Evolutionary conservation across 1,284 basidiomycete species (phyloP), one percentile per base, ranked within the genome.

Genomic region (Uromyces viciae-fabae): DNA sequence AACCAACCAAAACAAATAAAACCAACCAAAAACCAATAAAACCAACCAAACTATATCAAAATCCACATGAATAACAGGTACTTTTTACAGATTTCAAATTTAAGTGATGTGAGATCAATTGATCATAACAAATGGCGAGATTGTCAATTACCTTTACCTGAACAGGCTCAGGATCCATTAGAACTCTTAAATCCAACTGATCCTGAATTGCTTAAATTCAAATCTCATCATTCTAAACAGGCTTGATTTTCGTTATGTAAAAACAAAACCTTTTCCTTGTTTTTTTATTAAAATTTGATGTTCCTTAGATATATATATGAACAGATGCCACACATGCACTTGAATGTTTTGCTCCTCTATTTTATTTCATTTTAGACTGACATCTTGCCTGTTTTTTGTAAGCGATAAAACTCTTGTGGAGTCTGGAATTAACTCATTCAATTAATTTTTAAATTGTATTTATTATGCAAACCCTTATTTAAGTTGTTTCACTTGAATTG

Each of bases 121-220:
- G 80, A 75, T 42, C 80, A 77, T 52, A 68, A 66, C 43, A 62
- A 81, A 62, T 81, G 75, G 75, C 52, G 38, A 8, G 66, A 77
- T 52, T 77, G 80, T 54, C n/a, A n/a, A 14, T 49, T 77, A 52
- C 75, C 80, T 2, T 68, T 77, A 28, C 68, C 72, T 3, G 11
- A 40, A 19, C 73, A 66, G 3, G 54, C 64, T 3, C 42, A 28
- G 17, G 80, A 81, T 52, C 80, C 73, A 31, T 11, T 75, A 19
- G 52, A 73, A 22, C 60, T 58, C 36, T 72, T 77, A 36, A 46
- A 72, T 49, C 38, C 80, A 8, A 19, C 52, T 9, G 71, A 77
- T 36, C 80, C 75, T 28, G 80, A 75, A 68, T 60, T 75, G 3
- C 28, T 77, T 22, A 68, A 71, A 75, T 75, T 69, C 33, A 58